Conservation (phyloP, 164 flowering plant species). For the Annona squamosa region DNA sequence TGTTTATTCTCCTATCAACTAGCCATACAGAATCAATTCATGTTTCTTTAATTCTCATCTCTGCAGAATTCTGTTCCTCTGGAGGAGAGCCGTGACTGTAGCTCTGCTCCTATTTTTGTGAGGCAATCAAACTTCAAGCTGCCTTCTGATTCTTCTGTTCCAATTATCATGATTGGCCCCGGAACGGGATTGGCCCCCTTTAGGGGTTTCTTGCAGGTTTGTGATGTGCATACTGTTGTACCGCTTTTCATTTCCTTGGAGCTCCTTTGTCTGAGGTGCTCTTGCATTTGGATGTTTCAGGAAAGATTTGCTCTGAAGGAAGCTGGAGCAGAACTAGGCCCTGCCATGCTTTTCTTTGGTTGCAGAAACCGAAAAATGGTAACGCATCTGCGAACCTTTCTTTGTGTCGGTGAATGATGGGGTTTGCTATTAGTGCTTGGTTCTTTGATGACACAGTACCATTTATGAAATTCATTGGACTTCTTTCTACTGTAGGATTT, state of each 20-base stretch:
- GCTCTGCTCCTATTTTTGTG: slow-evolving; percentile 78
- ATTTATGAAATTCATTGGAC: background rate
- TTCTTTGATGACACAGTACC: background rate
- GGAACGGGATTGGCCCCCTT: slow-evolving; percentile 94
- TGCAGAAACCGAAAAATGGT: slow-evolving; percentile 85
- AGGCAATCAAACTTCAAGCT: slow-evolving; percentile 75
- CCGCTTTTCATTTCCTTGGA: background rate
- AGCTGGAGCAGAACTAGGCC: slow-evolving; percentile 63
- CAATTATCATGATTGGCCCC: slow-evolving; percentile 81
- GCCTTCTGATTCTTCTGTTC: slow-evolving; percentile 56
- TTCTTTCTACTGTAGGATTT: slow-evolving; percentile 45
- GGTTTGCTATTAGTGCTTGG: background rate
- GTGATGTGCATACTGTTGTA: slow-evolving; percentile 19
- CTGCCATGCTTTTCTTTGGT: slow-evolving; percentile 73
- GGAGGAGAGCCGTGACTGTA: slow-evolving; percentile 50
- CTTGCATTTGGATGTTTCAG: slow-evolving; percentile 28
- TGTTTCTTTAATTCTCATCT: background rate
- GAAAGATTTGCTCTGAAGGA: slow-evolving; percentile 71
- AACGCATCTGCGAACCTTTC: background rate
- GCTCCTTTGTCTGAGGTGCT: too few relatives aligned
- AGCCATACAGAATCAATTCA: background rate
- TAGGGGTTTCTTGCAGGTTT: slow-evolving; percentile 86
- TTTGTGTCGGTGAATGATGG: background rate
- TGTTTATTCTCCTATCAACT: background rate
- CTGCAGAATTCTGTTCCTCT: slow-evolving; percentile 56